Evolutionary conservation across 306 rosid genomes (phyloP).

Genomic region (Malus domestica): DNA sequence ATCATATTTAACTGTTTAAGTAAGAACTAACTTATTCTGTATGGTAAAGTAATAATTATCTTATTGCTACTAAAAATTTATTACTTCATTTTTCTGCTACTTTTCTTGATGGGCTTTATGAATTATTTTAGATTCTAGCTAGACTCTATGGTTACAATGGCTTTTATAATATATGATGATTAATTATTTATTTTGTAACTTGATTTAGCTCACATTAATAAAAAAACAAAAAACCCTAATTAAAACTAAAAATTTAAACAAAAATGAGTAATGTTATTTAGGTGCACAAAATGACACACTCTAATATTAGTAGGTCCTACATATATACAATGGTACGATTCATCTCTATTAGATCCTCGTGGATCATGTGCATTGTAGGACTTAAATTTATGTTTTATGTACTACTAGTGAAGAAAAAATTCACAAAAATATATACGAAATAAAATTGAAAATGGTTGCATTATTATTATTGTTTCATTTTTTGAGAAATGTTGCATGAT

Average conservation of each 20-base stretch:
- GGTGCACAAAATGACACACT: too few species aligned
- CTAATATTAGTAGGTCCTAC: too few species aligned
- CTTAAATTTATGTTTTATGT: too few species aligned
- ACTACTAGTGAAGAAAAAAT: too few species aligned
- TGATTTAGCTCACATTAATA: not conserved
- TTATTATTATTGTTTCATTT: too few species aligned
- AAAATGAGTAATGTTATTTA: not conserved
- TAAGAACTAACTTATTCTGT: not conserved
- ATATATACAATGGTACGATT: too few species aligned
- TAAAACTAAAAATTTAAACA: not conserved
- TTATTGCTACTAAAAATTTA: not conserved
- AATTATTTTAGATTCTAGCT: not conserved
- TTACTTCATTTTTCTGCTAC: not conserved
- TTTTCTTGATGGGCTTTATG: not conserved
- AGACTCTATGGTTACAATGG: not conserved
- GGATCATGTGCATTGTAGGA: too few species aligned
- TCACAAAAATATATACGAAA: too few species aligned
- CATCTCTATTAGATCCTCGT: too few species aligned
- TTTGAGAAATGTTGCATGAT: too few species aligned
- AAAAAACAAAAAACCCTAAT: not conserved
- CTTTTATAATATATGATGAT: not conserved
- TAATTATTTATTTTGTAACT: too few species aligned
- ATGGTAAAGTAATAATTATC: not conserved
- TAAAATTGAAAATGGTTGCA: too few species aligned
- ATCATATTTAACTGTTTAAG: not conserved